Evolutionary conservation across 495 filamentous ascomycete genomes (phyloP).

Genomic region (Hypoxylon fragiforme): DNA sequence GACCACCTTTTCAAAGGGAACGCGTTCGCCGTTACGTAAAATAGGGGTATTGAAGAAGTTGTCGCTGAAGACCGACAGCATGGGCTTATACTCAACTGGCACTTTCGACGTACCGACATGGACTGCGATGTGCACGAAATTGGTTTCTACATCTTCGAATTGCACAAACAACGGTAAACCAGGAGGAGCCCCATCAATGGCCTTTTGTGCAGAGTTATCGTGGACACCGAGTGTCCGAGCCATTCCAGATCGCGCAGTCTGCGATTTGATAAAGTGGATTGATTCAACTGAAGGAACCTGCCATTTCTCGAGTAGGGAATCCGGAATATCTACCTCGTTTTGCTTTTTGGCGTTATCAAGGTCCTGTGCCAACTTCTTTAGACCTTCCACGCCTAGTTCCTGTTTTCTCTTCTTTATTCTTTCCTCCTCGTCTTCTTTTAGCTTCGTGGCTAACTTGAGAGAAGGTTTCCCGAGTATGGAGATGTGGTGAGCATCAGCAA

Average conservation of each 20-base stretch:
- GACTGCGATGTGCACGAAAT: slow-evolving; percentile 81
- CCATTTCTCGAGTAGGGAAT: slow-evolving; percentile 76
- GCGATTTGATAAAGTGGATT: slow-evolving; percentile 90
- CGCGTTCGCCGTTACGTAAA: slow-evolving; percentile 68
- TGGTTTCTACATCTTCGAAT: slow-evolving; percentile 88
- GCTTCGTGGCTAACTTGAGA: slow-evolving; percentile 64
- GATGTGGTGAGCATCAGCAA: slow-evolving; percentile 82
- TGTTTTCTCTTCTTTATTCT: slow-evolving; percentile 58
- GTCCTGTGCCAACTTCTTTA: slow-evolving; percentile 72
- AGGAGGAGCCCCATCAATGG: slow-evolving; percentile 69
- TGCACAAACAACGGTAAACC: slow-evolving; percentile 84
- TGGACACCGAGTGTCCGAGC: slow-evolving; percentile 69
- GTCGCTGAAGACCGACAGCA: slow-evolving; percentile 80
- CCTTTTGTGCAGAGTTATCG: slow-evolving; percentile 71
- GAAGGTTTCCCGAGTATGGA: slow-evolving; percentile 88
- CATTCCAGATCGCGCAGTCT: slow-evolving; percentile 80
- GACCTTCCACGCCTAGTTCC: slow-evolving; percentile 53
- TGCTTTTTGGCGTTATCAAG: slow-evolving; percentile 78
- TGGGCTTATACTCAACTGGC: slow-evolving; percentile 73
- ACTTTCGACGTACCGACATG: slow-evolving; percentile 76
- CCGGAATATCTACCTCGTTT: slow-evolving; percentile 80
- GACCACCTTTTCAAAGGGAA: slow-evolving; percentile 91
- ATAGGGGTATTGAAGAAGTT: slow-evolving; percentile 96
- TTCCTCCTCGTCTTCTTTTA: slow-evolving; percentile 71
- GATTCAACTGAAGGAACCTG: slow-evolving; percentile 80